Base-by-base conservation (phyloP, 495 filamentous ascomycete genomes). In the Aeminium ludgeri region DNA sequence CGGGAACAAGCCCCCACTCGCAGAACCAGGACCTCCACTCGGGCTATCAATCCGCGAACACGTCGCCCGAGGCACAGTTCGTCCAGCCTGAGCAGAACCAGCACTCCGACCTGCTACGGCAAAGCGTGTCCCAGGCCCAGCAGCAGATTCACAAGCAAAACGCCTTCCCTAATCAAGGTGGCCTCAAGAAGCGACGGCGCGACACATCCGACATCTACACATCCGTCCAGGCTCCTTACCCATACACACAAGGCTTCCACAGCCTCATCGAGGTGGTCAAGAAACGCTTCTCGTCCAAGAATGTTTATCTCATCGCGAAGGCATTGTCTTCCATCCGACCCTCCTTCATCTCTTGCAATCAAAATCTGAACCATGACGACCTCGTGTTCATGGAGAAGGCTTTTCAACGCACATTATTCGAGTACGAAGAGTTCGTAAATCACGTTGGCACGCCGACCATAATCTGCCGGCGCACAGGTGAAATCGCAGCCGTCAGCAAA, bases 351-450 rank as follows among this genome's bases (percentile, higher is more conserved):
- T 74, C 83, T 3, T 89, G 79, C 41, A 86, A 80, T 17, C 78
- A 78, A 46, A 83, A 78, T 2, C 63, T 96, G 28, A 85, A 82
- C 41, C 66, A 73, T 20, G 74, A 86, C 52, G 89, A 97, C 55
- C 69, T 96, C 15, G 76, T 97, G 17, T 94, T 95, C 61, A 91
- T 89, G 82, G 89, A 97, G 59, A 86, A 91, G 57, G 86, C 81
- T 55, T 83, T 96, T 54, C 89, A 97, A 56, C 80, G 89, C 30
- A 86, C 81, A 1, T 67, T 97, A 10, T 82, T 78, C 56, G 85
- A 91, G 53, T 89, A 92, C 50, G 82, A 96, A 46, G 83, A 89
- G 42, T 86, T 86, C 51, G 82, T 92, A 67, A 77, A 81, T 42
- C 74, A 78, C 35, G 81, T 74, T 44, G 82, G 82, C 28, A 91